phyloP scores from a whole-genome alignment of 768 basidiomycete species.

The Phlebiopsis flavidoalba region DNA sequence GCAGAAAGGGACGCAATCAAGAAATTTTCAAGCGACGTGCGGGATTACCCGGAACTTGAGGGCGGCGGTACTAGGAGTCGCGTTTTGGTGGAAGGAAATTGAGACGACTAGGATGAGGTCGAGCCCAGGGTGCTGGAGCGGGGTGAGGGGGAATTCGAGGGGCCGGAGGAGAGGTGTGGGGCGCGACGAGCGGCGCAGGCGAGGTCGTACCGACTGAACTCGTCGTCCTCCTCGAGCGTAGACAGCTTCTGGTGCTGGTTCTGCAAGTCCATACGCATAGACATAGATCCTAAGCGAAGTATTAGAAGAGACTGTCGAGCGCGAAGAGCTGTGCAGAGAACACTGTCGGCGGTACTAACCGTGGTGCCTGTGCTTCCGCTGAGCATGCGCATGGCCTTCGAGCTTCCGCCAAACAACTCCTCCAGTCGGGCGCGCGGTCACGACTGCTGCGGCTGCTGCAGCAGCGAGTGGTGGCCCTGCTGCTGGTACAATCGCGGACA shows the following conservation, averaged over 20 bases:
- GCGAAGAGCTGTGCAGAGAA: constrained; percentile 60
- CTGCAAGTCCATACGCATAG: constrained; percentile 16
- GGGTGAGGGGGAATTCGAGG: constrained; percentile 75
- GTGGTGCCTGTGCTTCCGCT: constrained; percentile 66
- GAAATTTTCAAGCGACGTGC: constrained; percentile 84
- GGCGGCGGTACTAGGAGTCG: constrained; percentile 71
- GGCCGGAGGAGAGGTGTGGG: constrained; percentile 67
- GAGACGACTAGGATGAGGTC: constrained; percentile 93
- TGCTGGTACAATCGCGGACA: constrained; percentile 30
- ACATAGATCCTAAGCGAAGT: constrained; percentile 62
- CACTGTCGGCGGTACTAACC: constrained; percentile 53
- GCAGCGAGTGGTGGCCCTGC: constrained; percentile 50
- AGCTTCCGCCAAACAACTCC: constrained; percentile 74
- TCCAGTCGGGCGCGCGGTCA: constrained; percentile 42
- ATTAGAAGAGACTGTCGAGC: constrained; percentile 69
- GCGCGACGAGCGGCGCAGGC: constrained; percentile 44
- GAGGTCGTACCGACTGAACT: constrained; percentile 54
- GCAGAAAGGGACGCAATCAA: constrained; percentile 68
- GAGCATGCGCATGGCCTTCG: constrained; percentile 74
- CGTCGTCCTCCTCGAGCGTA: constrained; percentile 70
- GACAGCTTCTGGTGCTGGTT: constrained; percentile 44
- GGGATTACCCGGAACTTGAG: constrained; percentile 89
- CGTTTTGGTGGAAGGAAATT: constrained; percentile 67
- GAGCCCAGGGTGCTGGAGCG: constrained; percentile 80
- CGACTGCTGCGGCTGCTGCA: constrained; percentile 37